Conservation (phyloP, 208 protist species). For the Trypanosoma conorhini region DNA sequence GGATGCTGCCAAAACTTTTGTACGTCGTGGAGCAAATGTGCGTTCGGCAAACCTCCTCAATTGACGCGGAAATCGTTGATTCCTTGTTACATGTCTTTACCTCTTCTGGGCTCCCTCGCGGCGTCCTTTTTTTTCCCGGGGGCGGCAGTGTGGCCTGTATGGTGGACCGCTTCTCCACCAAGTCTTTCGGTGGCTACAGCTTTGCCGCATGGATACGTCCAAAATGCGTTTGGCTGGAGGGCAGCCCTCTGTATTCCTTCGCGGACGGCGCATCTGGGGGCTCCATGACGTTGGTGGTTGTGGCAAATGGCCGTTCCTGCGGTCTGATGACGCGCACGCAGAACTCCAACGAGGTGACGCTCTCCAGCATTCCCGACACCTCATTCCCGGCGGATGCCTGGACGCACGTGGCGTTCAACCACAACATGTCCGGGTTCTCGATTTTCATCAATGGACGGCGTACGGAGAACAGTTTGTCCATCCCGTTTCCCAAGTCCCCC, state of each 20-base stretch:
- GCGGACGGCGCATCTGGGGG: slow-evolving; percentile 39
- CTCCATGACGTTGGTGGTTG: slow-evolving; percentile 48
- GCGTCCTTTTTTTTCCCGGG: slow-evolving; percentile 70
- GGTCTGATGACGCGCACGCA: slow-evolving; percentile 51
- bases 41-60: slow-evolving; percentile 41
- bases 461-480: slow-evolving; percentile 28
- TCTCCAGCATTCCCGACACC: slow-evolving; percentile 44
- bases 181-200: slow-evolving; percentile 69
- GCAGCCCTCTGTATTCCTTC: slow-evolving; percentile 76
- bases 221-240: slow-evolving; percentile 73
- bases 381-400: slow-evolving; percentile 61
- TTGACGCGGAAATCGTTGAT: slow-evolving; percentile 75
- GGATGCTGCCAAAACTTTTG: slow-evolving; percentile 46
- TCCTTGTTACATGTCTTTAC: slow-evolving; percentile 65
- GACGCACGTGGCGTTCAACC: slow-evolving; percentile 79
- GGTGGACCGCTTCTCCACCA: slow-evolving; percentile 23
- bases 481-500: slow-evolving; percentile 61
- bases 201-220: slow-evolving; percentile 82
- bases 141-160: slow-evolving; percentile 57
- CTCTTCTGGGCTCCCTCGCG: slow-evolving; percentile 39
- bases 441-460: slow-evolving; percentile 75
- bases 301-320: slow-evolving; percentile 74
- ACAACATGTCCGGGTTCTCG: slow-evolving; percentile 46
- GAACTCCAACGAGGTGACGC: slow-evolving; percentile 24
- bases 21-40: slow-evolving; percentile 57